Evolutionary conservation across 495 filamentous ascomycete genomes (phyloP).

Genomic region (Hypomontagnella submonticulosa): DNA sequence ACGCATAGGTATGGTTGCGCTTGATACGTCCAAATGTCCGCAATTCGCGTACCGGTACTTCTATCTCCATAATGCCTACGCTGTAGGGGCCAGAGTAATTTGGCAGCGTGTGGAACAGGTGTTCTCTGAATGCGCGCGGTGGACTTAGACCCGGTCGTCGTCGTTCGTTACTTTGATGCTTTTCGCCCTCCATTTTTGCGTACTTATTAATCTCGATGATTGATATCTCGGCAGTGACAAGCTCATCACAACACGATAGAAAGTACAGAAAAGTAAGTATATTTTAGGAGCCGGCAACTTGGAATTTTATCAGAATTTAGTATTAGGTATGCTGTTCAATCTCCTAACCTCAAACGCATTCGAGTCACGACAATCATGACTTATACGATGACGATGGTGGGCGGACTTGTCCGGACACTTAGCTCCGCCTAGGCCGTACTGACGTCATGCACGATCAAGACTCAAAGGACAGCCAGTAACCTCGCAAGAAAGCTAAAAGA

Average conservation of each 20-base stretch:
- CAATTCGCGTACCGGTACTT: slow-evolving; percentile 66
- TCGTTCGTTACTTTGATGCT: slow-evolving; percentile 19
- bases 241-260: not conserved
- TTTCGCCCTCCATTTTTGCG: slow-evolving; percentile 21
- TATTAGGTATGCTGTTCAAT: not conserved
- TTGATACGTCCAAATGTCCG: slow-evolving; percentile 56
- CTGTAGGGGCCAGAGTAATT: slow-evolving; percentile 68
- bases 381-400: slow-evolving; percentile 31
- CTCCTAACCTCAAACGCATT: not conserved
- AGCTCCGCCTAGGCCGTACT: slow-evolving; percentile 14
- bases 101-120: slow-evolving; percentile 65
- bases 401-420: slow-evolving; percentile 11
- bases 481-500: slow-evolving; percentile 2
- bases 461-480: slow-evolving; percentile 1
- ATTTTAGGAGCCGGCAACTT: not conserved
- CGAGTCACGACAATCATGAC: slow-evolving; percentile 9
- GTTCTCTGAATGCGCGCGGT: slow-evolving; percentile 40
- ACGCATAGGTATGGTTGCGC: slow-evolving; percentile 51
- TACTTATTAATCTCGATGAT: slow-evolving; percentile 3
- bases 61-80: slow-evolving; percentile 72
- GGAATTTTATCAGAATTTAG: not conserved
- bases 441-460: slow-evolving; percentile 30
- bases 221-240: slow-evolving; percentile 3
- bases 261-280: not conserved
- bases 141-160: slow-evolving; percentile 32